A percentile compares a stretch with the other conserved stretches of the same genome.
Evolutionary conservation across 1,284 basidiomycete genomes (phyloP).

Genomic region (Boletellus dicymbophilus): DNA sequence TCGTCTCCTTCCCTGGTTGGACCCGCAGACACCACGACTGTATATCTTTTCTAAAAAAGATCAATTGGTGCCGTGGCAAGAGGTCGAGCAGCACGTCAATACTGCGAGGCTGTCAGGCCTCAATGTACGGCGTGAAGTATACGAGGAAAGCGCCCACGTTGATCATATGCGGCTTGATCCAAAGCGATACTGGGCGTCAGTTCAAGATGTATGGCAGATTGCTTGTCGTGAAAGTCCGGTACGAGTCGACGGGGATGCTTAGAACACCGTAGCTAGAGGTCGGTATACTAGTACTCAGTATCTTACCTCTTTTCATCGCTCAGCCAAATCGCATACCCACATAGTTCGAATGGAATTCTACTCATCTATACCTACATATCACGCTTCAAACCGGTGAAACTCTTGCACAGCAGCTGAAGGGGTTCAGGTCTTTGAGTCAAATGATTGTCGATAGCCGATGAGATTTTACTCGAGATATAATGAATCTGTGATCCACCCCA

Average conservation of each 20-base stretch:
- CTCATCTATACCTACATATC: too few relatives aligned
- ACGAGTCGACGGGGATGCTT: not conserved
- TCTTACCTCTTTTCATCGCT: too few relatives aligned
- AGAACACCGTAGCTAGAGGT: too few relatives aligned
- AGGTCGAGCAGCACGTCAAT: slow-evolving; percentile 45
- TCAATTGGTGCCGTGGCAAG: slow-evolving; percentile 42
- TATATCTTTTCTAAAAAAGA: slow-evolving; percentile 58
- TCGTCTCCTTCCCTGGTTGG: slow-evolving; percentile 47
- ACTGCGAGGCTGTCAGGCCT: slow-evolving; percentile 38
- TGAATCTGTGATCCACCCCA: too few relatives aligned
- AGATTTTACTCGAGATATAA: too few relatives aligned
- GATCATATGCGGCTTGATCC: slow-evolving; percentile 53
- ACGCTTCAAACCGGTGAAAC: too few relatives aligned
- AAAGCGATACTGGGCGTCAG: slow-evolving; percentile 27
- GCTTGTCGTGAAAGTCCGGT: slow-evolving; percentile 16
- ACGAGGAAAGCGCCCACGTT: slow-evolving; percentile 54
- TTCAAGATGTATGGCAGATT: slow-evolving; percentile 22
- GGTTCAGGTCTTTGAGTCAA: too few relatives aligned
- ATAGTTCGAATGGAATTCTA: too few relatives aligned
- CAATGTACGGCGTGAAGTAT: slow-evolving; percentile 41
- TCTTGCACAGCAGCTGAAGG: too few relatives aligned
- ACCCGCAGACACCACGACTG: slow-evolving; percentile 44
- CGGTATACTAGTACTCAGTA: too few relatives aligned
- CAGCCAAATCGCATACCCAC: too few relatives aligned
- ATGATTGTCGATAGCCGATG: too few relatives aligned